phyloP scores from a whole-genome alignment of 352 stramenopile genomes.

The Pythium phragmiticola region DNA sequence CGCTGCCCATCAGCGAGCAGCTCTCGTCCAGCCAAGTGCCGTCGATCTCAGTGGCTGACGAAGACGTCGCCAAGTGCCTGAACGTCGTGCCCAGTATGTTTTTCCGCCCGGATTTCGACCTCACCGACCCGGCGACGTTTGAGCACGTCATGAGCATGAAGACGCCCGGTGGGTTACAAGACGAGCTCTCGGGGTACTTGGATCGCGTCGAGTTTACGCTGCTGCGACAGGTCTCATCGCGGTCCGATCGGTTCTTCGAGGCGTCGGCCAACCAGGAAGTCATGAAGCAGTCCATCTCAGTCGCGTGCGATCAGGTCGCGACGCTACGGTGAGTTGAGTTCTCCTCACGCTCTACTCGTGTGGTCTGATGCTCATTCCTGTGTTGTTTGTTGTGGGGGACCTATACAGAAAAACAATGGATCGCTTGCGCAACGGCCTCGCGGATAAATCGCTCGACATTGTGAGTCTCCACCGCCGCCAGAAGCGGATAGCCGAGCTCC shows the following conservation, averaged over 20 bases:
- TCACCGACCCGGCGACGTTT: slow-evolving; percentile 75
- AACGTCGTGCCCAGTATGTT: slow-evolving; percentile 76
- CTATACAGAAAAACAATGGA: slow-evolving; percentile 73
- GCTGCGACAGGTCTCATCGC: slow-evolving; percentile 80
- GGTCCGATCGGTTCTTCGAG: slow-evolving; percentile 85
- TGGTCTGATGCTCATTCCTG: slow-evolving; percentile 2
- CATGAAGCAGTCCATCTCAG: slow-evolving; percentile 80
- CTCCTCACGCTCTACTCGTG: too few species aligned
- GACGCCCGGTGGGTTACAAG: slow-evolving; percentile 52
- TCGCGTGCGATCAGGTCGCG: slow-evolving; percentile 79
- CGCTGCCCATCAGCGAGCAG: slow-evolving; percentile 75
- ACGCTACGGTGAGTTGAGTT: slow-evolving; percentile 52
- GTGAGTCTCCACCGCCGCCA: slow-evolving; percentile 82
- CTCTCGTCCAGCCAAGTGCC: slow-evolving; percentile 82
- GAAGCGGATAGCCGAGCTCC: slow-evolving; percentile 77
- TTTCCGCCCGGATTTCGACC: slow-evolving; percentile 73
- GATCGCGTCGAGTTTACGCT: slow-evolving; percentile 86
- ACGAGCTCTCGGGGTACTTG: slow-evolving; percentile 80
- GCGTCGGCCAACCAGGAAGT: slow-evolving; percentile 82
- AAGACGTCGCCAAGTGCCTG: slow-evolving; percentile 82
- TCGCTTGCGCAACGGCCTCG: slow-evolving; percentile 69
- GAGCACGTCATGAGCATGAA: slow-evolving; percentile 79
- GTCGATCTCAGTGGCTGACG: slow-evolving; percentile 74
- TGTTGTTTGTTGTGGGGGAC: not conserved
- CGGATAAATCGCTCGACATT: slow-evolving; percentile 85